Conservation (phyloP, 2,329 filamentous ascomycete species). For the Colletotrichum spaethianum region DNA sequence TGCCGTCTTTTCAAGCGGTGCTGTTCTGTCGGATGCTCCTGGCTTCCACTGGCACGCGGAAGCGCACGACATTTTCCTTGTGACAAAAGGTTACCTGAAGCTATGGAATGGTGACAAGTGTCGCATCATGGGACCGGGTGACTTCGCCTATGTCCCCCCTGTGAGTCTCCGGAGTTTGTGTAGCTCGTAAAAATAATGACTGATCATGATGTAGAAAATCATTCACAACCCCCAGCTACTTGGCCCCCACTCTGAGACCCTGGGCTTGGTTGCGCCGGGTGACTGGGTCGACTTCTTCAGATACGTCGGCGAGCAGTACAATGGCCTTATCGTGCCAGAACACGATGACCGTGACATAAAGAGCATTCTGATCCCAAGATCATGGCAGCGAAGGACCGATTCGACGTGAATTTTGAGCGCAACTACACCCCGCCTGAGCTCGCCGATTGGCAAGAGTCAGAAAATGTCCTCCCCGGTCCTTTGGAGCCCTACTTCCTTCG, state of each 20-base stretch:
- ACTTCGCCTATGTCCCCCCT: constrained; percentile 71
- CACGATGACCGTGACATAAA: constrained; percentile 66
- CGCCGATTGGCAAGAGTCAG: constrained; percentile 56
- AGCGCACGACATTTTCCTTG: constrained; percentile 71
- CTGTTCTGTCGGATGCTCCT: constrained; percentile 59
- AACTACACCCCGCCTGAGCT: constrained; percentile 62
- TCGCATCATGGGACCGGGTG: constrained; percentile 66
- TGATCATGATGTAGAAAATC: constrained; percentile 52
- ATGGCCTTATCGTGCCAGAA: constrained; percentile 65
- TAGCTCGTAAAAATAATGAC: neutral
- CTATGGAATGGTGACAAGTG: constrained; percentile 72
- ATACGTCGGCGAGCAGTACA: constrained; percentile 67
- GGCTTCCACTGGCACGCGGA: constrained; percentile 72
- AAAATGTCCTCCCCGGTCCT: constrained; percentile 56
- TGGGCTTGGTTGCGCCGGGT: constrained; percentile 69
- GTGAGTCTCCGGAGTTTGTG: constrained; percentile 50
- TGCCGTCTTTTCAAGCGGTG: constrained; percentile 65
- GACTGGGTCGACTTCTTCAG: constrained; percentile 75
- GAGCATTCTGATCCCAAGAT: constrained; percentile 66
- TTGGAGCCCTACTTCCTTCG: constrained; percentile 65
- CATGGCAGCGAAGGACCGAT: constrained; percentile 68
- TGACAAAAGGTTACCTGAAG: constrained; percentile 68
- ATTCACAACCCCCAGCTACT: constrained; percentile 70
- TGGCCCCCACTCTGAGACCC: constrained; percentile 67
- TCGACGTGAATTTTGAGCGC: constrained; percentile 68